These are phyloP conservation scores for Marchantia polymorpha DNA, from an alignment of 225 moss, liverwort and hornwort species.

Conservation along the genomic window DNA sequence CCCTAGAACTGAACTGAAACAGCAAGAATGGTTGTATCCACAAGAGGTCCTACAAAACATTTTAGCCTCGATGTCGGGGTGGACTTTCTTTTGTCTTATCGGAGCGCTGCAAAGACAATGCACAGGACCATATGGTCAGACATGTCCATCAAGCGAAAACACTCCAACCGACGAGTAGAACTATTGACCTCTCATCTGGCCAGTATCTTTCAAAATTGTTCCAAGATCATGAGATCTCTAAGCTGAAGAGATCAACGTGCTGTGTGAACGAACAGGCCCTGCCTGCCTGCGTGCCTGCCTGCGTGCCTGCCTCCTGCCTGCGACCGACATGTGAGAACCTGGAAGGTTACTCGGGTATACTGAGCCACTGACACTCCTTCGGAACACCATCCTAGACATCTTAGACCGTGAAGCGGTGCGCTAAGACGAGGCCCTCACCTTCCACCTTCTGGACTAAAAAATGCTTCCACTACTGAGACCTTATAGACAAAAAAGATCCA, in stretches of 20 bases:
- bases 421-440: no score
- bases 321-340: background rate
- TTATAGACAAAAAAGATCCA: background rate
- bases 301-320: no score
- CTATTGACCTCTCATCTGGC: background rate
- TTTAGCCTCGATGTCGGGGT: conserved; percentile 33
- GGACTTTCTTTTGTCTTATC: conserved; percentile 27
- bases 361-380: background rate
- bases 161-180: background rate
- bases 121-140: conserved; percentile 19
- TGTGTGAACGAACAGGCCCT: no score
- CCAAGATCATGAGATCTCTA: conserved; percentile 3
- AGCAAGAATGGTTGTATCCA: conserved; percentile 42
- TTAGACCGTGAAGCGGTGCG: background rate
- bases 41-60: conserved; percentile 40
- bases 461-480: background rate
- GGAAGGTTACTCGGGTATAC: background rate
- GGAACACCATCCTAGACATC: background rate
- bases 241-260: background rate
- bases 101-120: conserved; percentile 41
- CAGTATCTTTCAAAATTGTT: conserved; percentile 6
- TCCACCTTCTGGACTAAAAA: background rate
- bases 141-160: conserved; percentile 1
- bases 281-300: no score
- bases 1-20: conserved; percentile 19